phyloP scores from a whole-genome alignment of 768 basidiomycete genomes.

The Crepidotus variabilis region DNA sequence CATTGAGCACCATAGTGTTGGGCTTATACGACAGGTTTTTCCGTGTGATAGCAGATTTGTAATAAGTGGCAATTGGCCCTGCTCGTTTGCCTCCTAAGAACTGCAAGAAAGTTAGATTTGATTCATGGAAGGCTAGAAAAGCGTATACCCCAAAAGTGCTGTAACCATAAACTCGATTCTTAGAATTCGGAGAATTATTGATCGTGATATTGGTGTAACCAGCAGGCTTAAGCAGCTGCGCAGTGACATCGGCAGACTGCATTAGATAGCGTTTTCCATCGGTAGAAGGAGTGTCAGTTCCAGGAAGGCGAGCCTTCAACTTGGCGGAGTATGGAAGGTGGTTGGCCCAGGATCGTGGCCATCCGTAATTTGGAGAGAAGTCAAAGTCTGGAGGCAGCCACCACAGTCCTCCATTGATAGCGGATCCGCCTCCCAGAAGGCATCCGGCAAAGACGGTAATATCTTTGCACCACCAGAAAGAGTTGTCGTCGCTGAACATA shows the following conservation, averaged over 20 bases:
- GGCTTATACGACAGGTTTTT: constrained; percentile 48
- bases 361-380: constrained; percentile 47
- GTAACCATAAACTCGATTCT: constrained; percentile 61
- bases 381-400: constrained; percentile 50
- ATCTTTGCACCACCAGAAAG: constrained; percentile 68
- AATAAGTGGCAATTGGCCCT: constrained; percentile 61
- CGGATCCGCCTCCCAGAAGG: constrained; percentile 62
- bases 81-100: constrained; percentile 44
- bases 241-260: constrained; percentile 41
- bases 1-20: constrained; percentile 44
- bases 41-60: constrained; percentile 48
- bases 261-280: constrained; percentile 58
- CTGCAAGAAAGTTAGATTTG: constrained; percentile 17
- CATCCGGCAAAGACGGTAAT: constrained; percentile 62
- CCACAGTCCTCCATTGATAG: constrained; percentile 58
- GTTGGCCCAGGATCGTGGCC: constrained; percentile 52
- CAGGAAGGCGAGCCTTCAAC: constrained; percentile 47
- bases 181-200: constrained; percentile 51
- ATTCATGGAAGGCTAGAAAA: neutral
- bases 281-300: constrained; percentile 55
- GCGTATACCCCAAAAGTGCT: constrained; percentile 38
- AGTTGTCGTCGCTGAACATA: constrained; percentile 55
- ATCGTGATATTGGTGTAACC: constrained; percentile 53
- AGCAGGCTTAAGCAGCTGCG: constrained; percentile 41
- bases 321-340: constrained; percentile 47